Evolutionary conservation across 352 stramenopile genomes (phyloP), one percentile per base, ranked within the genome.

Genomic region (Pythium volutum): DNA sequence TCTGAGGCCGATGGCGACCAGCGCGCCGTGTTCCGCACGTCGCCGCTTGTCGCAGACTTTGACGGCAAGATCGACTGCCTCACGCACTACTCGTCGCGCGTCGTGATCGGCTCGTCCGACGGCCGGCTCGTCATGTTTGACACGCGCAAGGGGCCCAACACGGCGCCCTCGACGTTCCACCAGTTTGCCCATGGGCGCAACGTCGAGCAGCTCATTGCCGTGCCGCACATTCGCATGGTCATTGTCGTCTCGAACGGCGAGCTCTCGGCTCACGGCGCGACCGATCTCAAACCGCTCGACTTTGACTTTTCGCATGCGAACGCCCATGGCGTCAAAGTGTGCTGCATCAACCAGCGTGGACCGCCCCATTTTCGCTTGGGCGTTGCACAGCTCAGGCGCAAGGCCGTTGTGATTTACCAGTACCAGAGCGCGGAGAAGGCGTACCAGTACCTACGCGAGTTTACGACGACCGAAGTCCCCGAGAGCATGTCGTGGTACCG

Each of bases 181-280:
- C 75, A 79, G 59, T 91, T 95, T 55, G 51, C 74, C 26, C 86
- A 95, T 61, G 79, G 82, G 20, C 75, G 88, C 39, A 66, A 77
- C 12, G 77, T 95, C 26, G 78, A 93, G 69, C 84, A 95, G 66
- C 67, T 95, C 48, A 61, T 95, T 23, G 86, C 84, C 7, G 84
- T 95, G 53, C 86, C 86, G 20, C 86, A 95, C 49, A 93, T 95
- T 54, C 86, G 86, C 52, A 92, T 95, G 82, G 74, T 95, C 25
- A 83, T 95, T 38, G 84, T 88, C 2, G 71, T 95, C 20, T 71
- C 86, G 12, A 91, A 95, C 49, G 84, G 85, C 25, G 66, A 89
- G 62, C 29, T 93, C 10, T 86, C 71, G 15, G 82, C 77, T 2
- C 84, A 93, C 62, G 83, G 82, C 12, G 86, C 86, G 3, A 93